Conservation (phyloP, 352 stramenopile species). For the Phytophthora hibernalis region DNA sequence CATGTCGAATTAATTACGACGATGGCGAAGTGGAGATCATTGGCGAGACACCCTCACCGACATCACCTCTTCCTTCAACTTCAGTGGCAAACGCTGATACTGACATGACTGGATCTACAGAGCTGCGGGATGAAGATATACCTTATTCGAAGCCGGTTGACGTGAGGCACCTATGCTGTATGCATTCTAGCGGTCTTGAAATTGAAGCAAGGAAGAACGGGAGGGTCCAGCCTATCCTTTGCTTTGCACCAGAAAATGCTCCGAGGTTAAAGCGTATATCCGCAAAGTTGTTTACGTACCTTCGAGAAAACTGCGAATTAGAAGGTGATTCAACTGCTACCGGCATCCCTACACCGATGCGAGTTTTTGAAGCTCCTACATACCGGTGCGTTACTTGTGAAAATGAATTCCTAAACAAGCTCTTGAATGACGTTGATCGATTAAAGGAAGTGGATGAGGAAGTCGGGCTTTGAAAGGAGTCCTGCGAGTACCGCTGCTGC, state of each 20-base stretch:
- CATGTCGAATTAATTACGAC: slow-evolving; percentile 6
- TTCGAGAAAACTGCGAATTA: slow-evolving; percentile 47
- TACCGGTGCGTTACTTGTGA: slow-evolving; percentile 65
- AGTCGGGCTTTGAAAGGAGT: slow-evolving; percentile 58
- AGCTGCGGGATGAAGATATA: slow-evolving; percentile 46
- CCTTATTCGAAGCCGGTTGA: slow-evolving; percentile 66
- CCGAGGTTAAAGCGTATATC: slow-evolving; percentile 71
- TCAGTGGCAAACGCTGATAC: slow-evolving; percentile 4
- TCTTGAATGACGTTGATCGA: slow-evolving; percentile 59
- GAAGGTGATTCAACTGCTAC: not conserved
- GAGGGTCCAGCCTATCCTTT: slow-evolving; percentile 9
- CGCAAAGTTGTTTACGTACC: slow-evolving; percentile 49
- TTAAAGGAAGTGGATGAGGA: slow-evolving; percentile 60
- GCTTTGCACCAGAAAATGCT: slow-evolving; percentile 62
- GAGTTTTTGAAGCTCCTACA: slow-evolving; percentile 48
- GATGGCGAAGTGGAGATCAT: slow-evolving; percentile 25
- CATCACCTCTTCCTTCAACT: slow-evolving; percentile 7
- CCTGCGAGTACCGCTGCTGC: slow-evolving; percentile 28
- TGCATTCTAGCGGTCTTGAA: slow-evolving; percentile 39
- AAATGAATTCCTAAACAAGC: slow-evolving; percentile 52
- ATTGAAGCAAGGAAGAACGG: slow-evolving; percentile 5
- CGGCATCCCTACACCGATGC: slow-evolving; percentile 15
- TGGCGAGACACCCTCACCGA: slow-evolving; percentile 10
- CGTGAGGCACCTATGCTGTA: slow-evolving; percentile 55
- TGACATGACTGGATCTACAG: not conserved